Percentiles rank a stretch among this genome's conserved stretches.
These are phyloP conservation scores for Aspergillus eucalypticola DNA, from an alignment of 2,329 filamentous ascomycete species.

Conservation along the genomic window DNA sequence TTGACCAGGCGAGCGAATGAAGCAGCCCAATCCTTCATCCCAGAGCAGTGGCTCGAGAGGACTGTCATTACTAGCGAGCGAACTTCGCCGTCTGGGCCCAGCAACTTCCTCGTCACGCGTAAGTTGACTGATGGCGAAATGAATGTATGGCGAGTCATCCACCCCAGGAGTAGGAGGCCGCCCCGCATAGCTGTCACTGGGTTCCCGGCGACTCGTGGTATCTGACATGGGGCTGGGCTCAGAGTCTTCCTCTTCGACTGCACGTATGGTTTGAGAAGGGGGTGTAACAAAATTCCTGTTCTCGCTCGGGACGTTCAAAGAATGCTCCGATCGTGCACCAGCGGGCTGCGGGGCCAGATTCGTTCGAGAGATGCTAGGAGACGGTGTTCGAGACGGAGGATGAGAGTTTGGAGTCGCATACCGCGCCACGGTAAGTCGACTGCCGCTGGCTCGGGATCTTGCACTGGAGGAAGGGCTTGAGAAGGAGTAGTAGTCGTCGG, in stretches of 20 bases:
- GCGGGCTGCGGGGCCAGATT: slow-evolving; percentile 25
- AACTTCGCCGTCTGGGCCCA: slow-evolving; percentile 55
- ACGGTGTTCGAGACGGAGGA: slow-evolving; percentile 31
- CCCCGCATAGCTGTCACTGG: slow-evolving; percentile 31
- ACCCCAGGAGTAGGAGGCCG: slow-evolving; percentile 68
- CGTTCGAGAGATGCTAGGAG: slow-evolving; percentile 30
- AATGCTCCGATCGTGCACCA: slow-evolving; percentile 16
- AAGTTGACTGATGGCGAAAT: slow-evolving; percentile 84
- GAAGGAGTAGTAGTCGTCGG: slow-evolving; percentile 53
- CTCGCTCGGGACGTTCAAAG: slow-evolving; percentile 5
- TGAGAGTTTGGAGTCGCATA: slow-evolving; percentile 49
- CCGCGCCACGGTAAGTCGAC: slow-evolving; percentile 41
- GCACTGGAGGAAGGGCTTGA: slow-evolving; percentile 44
- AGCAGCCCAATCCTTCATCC: slow-evolving; percentile 49
- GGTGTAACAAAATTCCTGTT: slow-evolving; percentile 20
- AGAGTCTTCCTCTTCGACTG: slow-evolving; percentile 25
- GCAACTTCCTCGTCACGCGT: slow-evolving; percentile 70
- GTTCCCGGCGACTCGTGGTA: slow-evolving; percentile 26
- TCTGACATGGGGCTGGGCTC: slow-evolving; percentile 27
- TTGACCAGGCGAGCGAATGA: slow-evolving; percentile 35
- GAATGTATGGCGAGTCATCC: slow-evolving; percentile 84
- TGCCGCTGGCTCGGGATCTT: slow-evolving; percentile 32
- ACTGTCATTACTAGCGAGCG: slow-evolving; percentile 47
- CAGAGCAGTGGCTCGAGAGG: slow-evolving; percentile 54
- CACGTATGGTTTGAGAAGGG: slow-evolving; percentile 30